Evolutionary conservation across 148 eudicot genomes (phyloP).

Genomic region (Silene uniflora): DNA sequence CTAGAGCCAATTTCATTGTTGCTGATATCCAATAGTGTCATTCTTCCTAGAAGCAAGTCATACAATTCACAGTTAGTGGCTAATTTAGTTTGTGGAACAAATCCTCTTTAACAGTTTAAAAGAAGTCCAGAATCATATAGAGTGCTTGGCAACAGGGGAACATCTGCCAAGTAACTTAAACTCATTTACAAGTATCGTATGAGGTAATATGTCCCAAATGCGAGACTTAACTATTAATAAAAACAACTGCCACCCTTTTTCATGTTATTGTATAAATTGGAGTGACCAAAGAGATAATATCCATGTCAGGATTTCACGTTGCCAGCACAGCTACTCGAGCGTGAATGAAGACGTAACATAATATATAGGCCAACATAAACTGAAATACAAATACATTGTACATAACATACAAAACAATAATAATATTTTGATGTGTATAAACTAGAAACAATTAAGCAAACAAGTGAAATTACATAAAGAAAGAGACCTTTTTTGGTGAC

Average conservation of each 20-base stretch:
- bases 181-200: background rate
- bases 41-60: slow-evolving; percentile 31
- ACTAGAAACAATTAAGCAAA: too few species aligned
- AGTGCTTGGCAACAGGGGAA: background rate
- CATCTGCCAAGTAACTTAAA: background rate
- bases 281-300: background rate
- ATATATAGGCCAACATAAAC: background rate
- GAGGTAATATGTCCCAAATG: background rate
- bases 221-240: background rate
- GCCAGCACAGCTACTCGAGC: background rate
- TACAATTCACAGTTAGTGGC: slow-evolving; percentile 1
- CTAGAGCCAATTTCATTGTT: slow-evolving; percentile 74
- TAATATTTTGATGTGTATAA: background rate
- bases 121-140: background rate
- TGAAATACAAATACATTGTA: background rate
- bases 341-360: background rate
- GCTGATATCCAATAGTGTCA: slow-evolving; percentile 69
- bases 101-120: background rate
- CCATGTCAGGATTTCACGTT: background rate
- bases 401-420: background rate
- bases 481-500: background rate
- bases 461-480: background rate
- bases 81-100: background rate
- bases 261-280: background rate
- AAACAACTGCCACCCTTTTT: background rate